Percentiles rank a stretch among this genome's conserved stretches.
phyloP scores from a whole-genome alignment of 345 rosid species.

The Populus nigra region DNA sequence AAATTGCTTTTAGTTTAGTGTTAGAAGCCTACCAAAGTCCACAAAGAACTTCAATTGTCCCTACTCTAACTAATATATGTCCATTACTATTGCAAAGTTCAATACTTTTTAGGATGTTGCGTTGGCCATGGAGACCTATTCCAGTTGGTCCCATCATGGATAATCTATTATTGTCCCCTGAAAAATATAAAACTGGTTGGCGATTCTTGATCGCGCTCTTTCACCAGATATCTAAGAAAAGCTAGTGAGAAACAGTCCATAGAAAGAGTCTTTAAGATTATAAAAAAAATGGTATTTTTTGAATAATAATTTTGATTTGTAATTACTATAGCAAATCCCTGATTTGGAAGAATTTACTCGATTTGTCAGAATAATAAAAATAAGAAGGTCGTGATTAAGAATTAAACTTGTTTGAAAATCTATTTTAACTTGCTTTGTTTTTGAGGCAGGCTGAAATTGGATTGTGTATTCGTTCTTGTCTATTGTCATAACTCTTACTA shows the following conservation, averaged over 20 bases:
- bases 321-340: no score
- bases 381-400: no score
- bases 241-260: constrained; percentile 74
- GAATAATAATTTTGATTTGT: no score
- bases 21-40: background rate
- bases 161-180: constrained; percentile 56
- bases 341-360: no score
- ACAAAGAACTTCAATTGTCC: background rate
- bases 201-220: constrained; percentile 86
- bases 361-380: no score
- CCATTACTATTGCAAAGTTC: background rate
- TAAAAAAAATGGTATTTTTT: constrained; percentile 11
- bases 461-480: no score
- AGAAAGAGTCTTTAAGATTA: constrained; percentile 91
- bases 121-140: constrained; percentile 81
- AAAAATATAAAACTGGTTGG: constrained; percentile 61
- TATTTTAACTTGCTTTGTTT: no score
- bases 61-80: background rate
- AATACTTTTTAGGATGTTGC: constrained; percentile 72
- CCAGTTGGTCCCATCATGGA: constrained; percentile 93
- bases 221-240: constrained; percentile 94
- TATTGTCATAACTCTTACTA: no score
- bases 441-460: no score
- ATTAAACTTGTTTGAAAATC: no score
- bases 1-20: background rate